Conservation (phyloP, 257 asterid genomes). For the Vinca minor region DNA sequence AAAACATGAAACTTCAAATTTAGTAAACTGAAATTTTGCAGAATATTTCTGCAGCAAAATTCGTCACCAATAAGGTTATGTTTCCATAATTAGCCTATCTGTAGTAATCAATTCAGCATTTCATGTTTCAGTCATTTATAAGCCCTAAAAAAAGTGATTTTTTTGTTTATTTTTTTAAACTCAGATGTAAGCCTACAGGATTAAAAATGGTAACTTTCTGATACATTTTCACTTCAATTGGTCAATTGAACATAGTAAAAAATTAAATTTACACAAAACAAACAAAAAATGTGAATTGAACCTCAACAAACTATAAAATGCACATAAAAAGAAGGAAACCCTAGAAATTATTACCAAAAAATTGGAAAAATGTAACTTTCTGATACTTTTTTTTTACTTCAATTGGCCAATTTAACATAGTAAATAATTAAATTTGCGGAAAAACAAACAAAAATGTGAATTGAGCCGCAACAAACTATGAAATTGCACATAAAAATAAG, state of each 20-base stretch:
- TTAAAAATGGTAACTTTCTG: neutral
- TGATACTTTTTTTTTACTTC: neutral
- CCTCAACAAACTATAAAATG: neutral
- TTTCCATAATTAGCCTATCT: neutral
- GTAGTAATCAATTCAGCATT: too few species aligned
- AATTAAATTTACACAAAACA: neutral
- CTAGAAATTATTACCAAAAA: slow-evolving; percentile 4
- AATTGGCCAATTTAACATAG: neutral
- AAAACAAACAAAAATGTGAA: neutral
- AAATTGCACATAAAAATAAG: neutral
- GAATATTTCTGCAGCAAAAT: too few species aligned
- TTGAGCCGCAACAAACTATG: neutral
- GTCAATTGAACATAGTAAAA: neutral
- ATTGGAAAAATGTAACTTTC: neutral
- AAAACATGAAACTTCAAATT: neutral
- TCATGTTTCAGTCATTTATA: too few species aligned
- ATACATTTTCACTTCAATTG: neutral
- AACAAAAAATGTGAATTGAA: neutral
- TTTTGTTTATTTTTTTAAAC: neutral
- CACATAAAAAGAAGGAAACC: neutral
- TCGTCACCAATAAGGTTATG: too few species aligned
- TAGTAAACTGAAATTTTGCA: neutral
- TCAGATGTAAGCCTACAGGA: neutral
- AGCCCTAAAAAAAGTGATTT: neutral
- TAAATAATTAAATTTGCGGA: neutral